These are phyloP conservation scores for Komagataella pseudopastoris DNA, from an alignment of 805 yeast genomes.

Conservation along the genomic window DNA sequence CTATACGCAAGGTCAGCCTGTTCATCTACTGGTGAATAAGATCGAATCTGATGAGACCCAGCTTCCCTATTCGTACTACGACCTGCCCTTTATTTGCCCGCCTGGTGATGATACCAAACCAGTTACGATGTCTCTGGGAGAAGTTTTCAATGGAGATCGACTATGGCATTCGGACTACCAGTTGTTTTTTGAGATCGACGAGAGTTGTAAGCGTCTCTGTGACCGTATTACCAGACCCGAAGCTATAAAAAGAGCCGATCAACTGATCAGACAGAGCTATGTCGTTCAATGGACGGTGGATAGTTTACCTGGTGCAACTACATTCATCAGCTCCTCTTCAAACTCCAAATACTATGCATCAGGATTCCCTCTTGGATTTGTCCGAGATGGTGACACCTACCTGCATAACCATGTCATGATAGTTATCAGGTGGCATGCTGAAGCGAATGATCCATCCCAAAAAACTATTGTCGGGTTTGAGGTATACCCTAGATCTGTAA, in stretches of 20 bases:
- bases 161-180: constrained; percentile 63
- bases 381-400: constrained; percentile 43
- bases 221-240: constrained; percentile 41
- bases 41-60: constrained; percentile 69
- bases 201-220: constrained; percentile 55
- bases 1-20: constrained; percentile 38
- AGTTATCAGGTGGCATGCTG: constrained; percentile 58
- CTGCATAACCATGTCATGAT: constrained; percentile 73
- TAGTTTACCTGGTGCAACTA: constrained; percentile 80
- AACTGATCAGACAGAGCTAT: constrained; percentile 54
- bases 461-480: constrained; percentile 78
- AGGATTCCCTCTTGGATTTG: constrained; percentile 77
- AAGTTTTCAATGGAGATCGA: constrained; percentile 70
- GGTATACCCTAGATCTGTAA: constrained; percentile 74
- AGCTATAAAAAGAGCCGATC: constrained; percentile 41
- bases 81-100: constrained; percentile 72
- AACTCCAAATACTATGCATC: constrained; percentile 55
- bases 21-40: constrained; percentile 62
- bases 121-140: constrained; percentile 58
- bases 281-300: constrained; percentile 78
- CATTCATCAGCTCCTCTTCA: constrained; percentile 46
- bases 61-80: constrained; percentile 65
- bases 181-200: constrained; percentile 51
- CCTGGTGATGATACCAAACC: constrained; percentile 40
- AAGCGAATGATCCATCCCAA: constrained; percentile 21